Conservation (phyloP, 441 rosid genomes). For the Aleurites moluccanus region DNA sequence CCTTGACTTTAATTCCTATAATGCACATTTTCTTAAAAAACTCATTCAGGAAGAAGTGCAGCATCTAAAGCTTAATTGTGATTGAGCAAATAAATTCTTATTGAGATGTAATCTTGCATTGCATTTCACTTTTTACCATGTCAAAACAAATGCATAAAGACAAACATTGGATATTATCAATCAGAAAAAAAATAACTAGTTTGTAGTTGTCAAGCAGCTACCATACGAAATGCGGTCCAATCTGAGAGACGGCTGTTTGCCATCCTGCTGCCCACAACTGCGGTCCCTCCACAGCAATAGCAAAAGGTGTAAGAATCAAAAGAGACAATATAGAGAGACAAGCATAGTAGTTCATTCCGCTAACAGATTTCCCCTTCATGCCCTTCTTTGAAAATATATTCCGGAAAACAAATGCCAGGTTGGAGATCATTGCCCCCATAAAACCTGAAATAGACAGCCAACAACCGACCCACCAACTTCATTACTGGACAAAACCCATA, state of each 20-base stretch:
- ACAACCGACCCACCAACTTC: conserved; percentile 21
- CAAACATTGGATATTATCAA: neutral
- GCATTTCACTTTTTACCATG: neutral
- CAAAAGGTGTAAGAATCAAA: conserved; percentile 84
- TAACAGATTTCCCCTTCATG: conserved; percentile 93
- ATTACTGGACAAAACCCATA: conserved; percentile 10
- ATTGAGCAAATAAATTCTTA: neutral
- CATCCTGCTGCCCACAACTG: conserved; percentile 94
- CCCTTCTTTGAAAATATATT: conserved; percentile 97
- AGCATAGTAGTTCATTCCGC: conserved; percentile 98
- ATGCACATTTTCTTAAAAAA: neutral
- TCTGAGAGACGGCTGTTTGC: conserved; percentile 67
- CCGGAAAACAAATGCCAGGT: conserved; percentile 93
- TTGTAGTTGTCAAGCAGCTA: conserved; percentile 28
- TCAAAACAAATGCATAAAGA: neutral
- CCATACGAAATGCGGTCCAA: conserved; percentile 86
- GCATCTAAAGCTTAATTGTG: neutral
- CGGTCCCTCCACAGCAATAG: conserved; percentile 92
- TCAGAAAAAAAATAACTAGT: conserved; percentile 6
- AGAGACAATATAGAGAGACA: conserved; percentile 91
- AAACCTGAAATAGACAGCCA: conserved; percentile 60
- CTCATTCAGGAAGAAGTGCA: neutral
- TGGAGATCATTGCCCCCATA: conserved; percentile 98
- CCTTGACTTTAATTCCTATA: neutral
- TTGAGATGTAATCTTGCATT: neutral